A percentile compares a stretch with the other conserved stretches of the same genome.
Evolutionary conservation across 2,329 filamentous ascomycete genomes (phyloP).

Genomic region (Diaporthe humulicola): DNA sequence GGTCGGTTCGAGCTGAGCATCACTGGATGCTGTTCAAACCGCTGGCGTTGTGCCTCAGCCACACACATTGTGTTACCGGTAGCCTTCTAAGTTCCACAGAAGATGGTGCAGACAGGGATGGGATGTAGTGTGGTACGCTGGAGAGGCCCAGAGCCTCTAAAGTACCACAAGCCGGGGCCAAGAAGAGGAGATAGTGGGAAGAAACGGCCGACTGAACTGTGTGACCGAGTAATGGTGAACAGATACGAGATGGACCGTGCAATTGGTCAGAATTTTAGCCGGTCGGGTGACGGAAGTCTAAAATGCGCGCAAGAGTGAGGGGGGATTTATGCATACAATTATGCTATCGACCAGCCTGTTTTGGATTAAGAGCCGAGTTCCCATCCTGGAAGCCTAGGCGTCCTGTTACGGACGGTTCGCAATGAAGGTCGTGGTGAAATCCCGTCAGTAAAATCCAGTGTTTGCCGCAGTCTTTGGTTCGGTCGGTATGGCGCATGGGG

Average conservation of each 20-base stretch:
- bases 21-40: too few relatives aligned
- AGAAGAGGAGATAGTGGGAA: neutral
- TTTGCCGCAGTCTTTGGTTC: neutral
- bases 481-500: neutral
- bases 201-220: neutral
- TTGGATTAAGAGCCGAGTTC: neutral
- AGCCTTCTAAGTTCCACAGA: too few relatives aligned
- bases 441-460: too few relatives aligned
- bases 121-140: too few relatives aligned
- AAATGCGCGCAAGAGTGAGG: neutral
- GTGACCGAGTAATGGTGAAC: neutral
- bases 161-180: neutral
- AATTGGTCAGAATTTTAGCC: conserved; percentile 19
- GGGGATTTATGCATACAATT: conserved; percentile 21
- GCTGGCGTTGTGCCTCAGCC: too few relatives aligned
- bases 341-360: conserved; percentile 21
- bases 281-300: neutral
- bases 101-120: too few relatives aligned
- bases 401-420: neutral
- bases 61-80: too few relatives aligned
- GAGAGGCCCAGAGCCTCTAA: too few relatives aligned
- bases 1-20: too few relatives aligned
- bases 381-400: neutral
- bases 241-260: conserved; percentile 16
- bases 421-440: neutral